Base-by-base conservation (phyloP, 1,139 yeast species). In the Scheffersomyces parashehatae region DNA sequence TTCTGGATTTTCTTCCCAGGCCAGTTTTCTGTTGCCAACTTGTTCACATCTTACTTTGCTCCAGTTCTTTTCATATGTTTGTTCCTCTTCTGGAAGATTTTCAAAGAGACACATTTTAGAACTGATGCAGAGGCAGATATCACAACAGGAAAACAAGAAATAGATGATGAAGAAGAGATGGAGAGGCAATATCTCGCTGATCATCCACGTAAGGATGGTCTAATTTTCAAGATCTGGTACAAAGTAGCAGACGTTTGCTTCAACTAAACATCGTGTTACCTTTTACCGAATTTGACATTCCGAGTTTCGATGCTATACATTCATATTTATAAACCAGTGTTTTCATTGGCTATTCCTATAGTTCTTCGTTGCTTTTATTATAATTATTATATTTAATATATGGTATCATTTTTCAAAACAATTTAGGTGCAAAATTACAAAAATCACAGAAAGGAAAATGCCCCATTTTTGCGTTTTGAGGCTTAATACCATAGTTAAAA, bases 1-100 rank as follows among this genome's bases (percentile, higher is more conserved):
- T 70, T 70, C 54, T 67, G 73, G 73, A 56, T 70, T 8, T 70
- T 71, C 43, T 70, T 71, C 63, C 75, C 75, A 0, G 70, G 70
- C 12, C 56, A 65, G 37, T 65, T 68, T 39, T 47, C 65, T 2
- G 73, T 60, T 28, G 63, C 72, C 7, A 61, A 68, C 51, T 59
- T 70, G 41, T 69, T 70, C 53, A 69, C 75, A 1, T 60, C 70
- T 7, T 70, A 70, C 52, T 70, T 70, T 57, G 74, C 74, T 11
- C 75, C 73, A 1, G 70, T 67, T 1, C 60, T 70, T 44, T 59
- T 59, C 37, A 35, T 61, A 9, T 38, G 42, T 2, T 56, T 64
- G 28, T 69, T 50, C 43, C 38, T 64, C 4, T 64, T 64, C 43
- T 70, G 76, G 75, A 70, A 70, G 49, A 2, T 70, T 3, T 46